Evolutionary conservation across 257 asterid species (phyloP).

Genomic region (Paraleonurus japonicus): DNA sequence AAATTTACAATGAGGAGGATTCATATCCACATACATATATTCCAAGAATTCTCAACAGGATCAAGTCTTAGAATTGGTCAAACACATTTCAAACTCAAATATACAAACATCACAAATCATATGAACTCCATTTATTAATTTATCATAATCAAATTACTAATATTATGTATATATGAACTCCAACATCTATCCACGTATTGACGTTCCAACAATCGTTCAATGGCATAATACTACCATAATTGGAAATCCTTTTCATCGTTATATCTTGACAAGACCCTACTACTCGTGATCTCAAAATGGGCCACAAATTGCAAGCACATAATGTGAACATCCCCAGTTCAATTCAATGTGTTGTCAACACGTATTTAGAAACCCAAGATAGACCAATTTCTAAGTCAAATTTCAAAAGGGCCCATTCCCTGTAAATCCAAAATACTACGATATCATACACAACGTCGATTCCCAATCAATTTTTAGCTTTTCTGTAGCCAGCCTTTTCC

Average conservation of each 20-base stretch:
- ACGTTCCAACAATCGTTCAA: background rate
- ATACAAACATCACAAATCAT: background rate
- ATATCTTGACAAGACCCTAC: background rate
- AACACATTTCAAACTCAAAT: too few species aligned
- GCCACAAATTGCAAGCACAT: slow-evolving; percentile 21
- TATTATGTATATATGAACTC: background rate
- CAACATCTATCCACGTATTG: background rate
- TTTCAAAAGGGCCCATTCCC: slow-evolving; percentile 1
- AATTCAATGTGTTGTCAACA: slow-evolving; percentile 35
- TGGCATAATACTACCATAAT: background rate
- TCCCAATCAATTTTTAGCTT: background rate
- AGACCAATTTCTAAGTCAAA: slow-evolving; percentile 28
- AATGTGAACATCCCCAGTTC: slow-evolving; percentile 20
- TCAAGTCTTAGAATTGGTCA: too few species aligned
- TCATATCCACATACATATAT: too few species aligned
- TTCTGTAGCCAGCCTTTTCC: background rate
- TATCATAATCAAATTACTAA: background rate
- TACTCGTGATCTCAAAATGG: background rate
- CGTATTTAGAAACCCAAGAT: slow-evolving; percentile 34
- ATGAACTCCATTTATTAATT: background rate
- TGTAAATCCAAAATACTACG: background rate
- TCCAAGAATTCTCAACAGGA: too few species aligned
- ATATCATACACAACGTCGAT: slow-evolving; percentile 6
- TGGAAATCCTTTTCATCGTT: background rate
- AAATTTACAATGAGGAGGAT: too few species aligned